Evolutionary conservation across 1,284 basidiomycete species (phyloP).

Genomic region (Polyporus tsugae): DNA sequence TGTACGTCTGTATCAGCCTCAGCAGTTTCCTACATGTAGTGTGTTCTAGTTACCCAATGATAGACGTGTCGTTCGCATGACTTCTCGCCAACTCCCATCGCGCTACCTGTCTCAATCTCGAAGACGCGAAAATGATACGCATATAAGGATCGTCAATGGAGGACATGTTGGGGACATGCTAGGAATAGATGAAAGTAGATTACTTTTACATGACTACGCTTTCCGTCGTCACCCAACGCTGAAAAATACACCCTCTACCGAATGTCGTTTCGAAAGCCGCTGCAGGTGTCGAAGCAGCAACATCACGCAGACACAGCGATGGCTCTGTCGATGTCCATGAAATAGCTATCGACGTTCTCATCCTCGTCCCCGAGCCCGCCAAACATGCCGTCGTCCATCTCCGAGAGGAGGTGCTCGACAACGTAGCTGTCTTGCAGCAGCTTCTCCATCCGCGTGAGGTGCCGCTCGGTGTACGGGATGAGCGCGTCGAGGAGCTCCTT

Average conservation of each 20-base stretch:
- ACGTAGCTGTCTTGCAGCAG: conserved; percentile 94
- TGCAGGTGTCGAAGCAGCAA: not conserved
- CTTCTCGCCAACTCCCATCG: not conserved
- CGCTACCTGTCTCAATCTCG: not conserved
- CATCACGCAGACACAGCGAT: conserved; percentile 32
- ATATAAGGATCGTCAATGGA: not conserved
- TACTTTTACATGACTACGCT: conserved; percentile 23
- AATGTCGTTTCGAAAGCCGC: not conserved
- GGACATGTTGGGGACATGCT: not conserved
- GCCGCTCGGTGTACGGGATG: conserved; percentile 94
- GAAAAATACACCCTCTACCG: not conserved
- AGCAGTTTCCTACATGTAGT: not conserved
- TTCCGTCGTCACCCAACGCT: no score
- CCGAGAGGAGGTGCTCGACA: conserved; percentile 89
- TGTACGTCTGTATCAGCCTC: not conserved
- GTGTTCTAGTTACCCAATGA: not conserved
- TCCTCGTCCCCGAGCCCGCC: conserved; percentile 52
- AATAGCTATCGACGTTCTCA: conserved; percentile 50
- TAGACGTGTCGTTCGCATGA: not conserved
- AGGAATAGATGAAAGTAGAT: conserved; percentile 5
- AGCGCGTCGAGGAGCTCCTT: conserved; percentile 87
- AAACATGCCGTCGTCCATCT: conserved; percentile 89
- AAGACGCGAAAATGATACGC: not conserved
- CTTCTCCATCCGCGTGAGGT: conserved; percentile 86
- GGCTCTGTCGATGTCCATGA: conserved; percentile 38